Evolutionary conservation across 768 basidiomycete species (phyloP).

Genomic region (Inosperma sp.): DNA sequence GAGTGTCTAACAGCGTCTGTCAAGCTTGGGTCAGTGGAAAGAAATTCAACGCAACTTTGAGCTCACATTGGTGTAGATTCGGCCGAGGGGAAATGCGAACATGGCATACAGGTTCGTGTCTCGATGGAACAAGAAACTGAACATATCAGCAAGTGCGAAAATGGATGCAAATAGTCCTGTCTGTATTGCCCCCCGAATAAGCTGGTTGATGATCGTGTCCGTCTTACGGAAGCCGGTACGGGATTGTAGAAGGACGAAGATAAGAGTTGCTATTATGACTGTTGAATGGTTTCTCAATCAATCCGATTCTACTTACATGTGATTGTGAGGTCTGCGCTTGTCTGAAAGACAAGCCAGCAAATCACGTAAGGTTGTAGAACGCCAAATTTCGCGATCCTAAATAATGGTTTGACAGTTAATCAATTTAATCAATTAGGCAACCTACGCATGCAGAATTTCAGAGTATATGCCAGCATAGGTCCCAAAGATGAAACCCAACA

Average conservation of each 20-base stretch:
- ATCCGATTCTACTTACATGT: constrained; percentile 41
- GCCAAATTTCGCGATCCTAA: constrained; percentile 39
- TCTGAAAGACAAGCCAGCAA: constrained; percentile 46
- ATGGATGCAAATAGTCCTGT: constrained; percentile 50
- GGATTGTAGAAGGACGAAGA: constrained; percentile 33
- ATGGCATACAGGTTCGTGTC: constrained; percentile 35
- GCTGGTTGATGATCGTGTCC: constrained; percentile 48
- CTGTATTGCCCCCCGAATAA: constrained; percentile 52
- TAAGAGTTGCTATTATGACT: constrained; percentile 19
- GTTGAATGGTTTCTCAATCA: no score
- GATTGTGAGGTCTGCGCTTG: constrained; percentile 40
- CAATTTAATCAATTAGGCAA: not conserved
- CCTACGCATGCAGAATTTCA: constrained; percentile 40
- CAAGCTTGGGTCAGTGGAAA: not conserved
- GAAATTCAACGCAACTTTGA: constrained; percentile 17
- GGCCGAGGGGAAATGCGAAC: constrained; percentile 34
- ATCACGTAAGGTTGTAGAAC: constrained; percentile 40
- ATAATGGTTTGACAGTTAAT: not conserved
- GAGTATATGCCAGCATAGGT: constrained; percentile 40
- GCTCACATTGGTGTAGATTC: constrained; percentile 48
- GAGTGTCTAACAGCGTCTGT: constrained; percentile 43
- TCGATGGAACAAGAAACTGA: constrained; percentile 35
- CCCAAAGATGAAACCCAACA: constrained; percentile 41
- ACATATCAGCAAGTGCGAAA: constrained; percentile 48
- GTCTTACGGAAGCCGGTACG: constrained; percentile 50